Percentiles rank a stretch among this genome's conserved stretches.
Evolutionary conservation across 441 rosid genomes (phyloP).

Genomic region (Breynia disticha): DNA sequence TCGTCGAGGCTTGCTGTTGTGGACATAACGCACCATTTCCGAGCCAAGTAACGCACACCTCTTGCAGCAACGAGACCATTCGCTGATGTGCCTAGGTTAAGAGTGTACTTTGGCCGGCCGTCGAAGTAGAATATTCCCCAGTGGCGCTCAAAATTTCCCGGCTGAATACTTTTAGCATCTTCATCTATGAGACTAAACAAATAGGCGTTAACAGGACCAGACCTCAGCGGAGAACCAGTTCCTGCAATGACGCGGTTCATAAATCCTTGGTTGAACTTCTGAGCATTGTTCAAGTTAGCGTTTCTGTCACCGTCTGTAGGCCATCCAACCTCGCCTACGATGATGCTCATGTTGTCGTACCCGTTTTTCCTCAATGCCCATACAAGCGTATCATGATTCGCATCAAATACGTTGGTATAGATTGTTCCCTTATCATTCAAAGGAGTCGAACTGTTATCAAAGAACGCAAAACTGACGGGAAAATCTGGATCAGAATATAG

Average conservation of each 20-base stretch:
- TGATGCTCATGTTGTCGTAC: slow-evolving; percentile 36
- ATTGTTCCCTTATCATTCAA: slow-evolving; percentile 46
- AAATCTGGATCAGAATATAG: slow-evolving; percentile 50
- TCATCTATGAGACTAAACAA: slow-evolving; percentile 57
- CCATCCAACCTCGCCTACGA: slow-evolving; percentile 88
- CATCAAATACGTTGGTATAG: slow-evolving; percentile 77
- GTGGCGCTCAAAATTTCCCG: slow-evolving; percentile 70
- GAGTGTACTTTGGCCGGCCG: slow-evolving; percentile 46
- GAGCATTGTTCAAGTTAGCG: slow-evolving; percentile 41
- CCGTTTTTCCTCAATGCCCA: slow-evolving; percentile 59
- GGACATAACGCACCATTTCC: slow-evolving; percentile 58
- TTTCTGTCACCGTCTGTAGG: slow-evolving; percentile 56
- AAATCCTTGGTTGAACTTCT: slow-evolving; percentile 59
- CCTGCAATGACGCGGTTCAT: slow-evolving; percentile 29
- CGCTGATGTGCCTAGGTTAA: slow-evolving; percentile 19
- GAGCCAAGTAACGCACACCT: slow-evolving; percentile 41
- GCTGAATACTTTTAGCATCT: slow-evolving; percentile 50
- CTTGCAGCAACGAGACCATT: slow-evolving; percentile 40
- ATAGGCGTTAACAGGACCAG: slow-evolving; percentile 46
- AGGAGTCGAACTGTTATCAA: slow-evolving; percentile 35
- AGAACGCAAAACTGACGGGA: slow-evolving; percentile 61
- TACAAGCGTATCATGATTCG: slow-evolving; percentile 68
- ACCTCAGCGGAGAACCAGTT: slow-evolving; percentile 51
- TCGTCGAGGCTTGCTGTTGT: slow-evolving; percentile 33
- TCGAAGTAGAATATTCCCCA: slow-evolving; percentile 72